phyloP scores from a whole-genome alignment of 2,329 filamentous ascomycete genomes.

The Ceratocystis huliohia region DNA sequence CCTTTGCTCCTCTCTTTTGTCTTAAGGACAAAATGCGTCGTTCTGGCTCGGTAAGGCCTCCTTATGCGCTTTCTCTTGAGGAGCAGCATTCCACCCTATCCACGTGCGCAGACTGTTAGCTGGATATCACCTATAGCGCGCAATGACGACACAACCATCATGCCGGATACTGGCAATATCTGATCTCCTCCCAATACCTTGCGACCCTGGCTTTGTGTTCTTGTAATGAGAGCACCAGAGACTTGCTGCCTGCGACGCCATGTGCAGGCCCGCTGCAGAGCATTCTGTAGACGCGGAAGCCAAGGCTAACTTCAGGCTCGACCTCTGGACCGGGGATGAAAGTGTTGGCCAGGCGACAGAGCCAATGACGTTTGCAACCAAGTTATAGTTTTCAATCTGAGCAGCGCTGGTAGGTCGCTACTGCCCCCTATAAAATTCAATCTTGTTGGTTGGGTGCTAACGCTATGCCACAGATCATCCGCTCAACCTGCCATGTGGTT shows the following conservation, averaged over 20 bases:
- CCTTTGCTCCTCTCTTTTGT: constrained; percentile 9
- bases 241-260: neutral
- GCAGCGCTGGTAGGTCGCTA: constrained; percentile 29
- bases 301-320: constrained; percentile 2
- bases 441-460: neutral
- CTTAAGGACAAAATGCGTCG: neutral
- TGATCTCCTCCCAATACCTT: neutral
- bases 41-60: constrained; percentile 9
- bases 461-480: neutral
- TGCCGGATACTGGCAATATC: constrained; percentile 6
- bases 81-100: neutral
- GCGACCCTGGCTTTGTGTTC: neutral
- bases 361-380: constrained; percentile 26
- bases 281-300: constrained; percentile 6
- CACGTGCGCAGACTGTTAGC: neutral
- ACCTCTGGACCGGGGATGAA: neutral
- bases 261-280: constrained; percentile 7
- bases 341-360: neutral
- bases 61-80: neutral
- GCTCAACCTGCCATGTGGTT: neutral
- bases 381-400: constrained; percentile 44
- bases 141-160: constrained; percentile 5
- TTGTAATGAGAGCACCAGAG: neutral
- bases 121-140: constrained; percentile 1
- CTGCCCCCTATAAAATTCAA: neutral